A percentile compares a stretch with the other conserved stretches of the same genome.
These are phyloP conservation scores for Forsythia suspensa DNA, from an alignment of 257 asterid genomes.

Conservation along the genomic window DNA sequence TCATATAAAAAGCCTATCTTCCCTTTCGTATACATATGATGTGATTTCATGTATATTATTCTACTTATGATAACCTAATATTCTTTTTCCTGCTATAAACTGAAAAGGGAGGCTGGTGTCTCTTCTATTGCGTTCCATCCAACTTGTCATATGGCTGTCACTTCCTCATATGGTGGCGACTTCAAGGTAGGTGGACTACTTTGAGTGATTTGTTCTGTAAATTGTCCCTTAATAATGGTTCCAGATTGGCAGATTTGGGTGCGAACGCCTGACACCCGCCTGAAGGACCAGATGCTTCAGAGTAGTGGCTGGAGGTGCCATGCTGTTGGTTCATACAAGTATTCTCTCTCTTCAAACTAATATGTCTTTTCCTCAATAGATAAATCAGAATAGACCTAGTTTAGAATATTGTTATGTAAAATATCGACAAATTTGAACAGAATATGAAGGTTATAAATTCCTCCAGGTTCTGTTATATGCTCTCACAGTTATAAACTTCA, in stretches of 20 bases:
- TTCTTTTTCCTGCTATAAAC: conserved; percentile 16
- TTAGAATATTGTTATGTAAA: not conserved
- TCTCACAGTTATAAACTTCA: not conserved
- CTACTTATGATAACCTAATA: conserved; percentile 7
- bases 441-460: not conserved
- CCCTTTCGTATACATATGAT: not conserved
- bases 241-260: conserved; percentile 69
- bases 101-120: conserved; percentile 63
- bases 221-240: conserved; percentile 16
- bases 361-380: conserved; percentile 12
- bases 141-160: conserved; percentile 70
- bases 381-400: not conserved
- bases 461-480: conserved; percentile 1
- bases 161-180: conserved; percentile 82
- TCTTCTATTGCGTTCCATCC: conserved; percentile 85
- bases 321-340: conserved; percentile 98
- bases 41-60: not conserved
- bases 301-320: conserved; percentile 88
- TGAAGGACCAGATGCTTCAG: conserved; percentile 41
- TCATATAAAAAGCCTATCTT: not conserved
- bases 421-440: not conserved
- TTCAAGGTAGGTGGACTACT: conserved; percentile 60
- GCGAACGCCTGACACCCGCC: conserved; percentile 33
- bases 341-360: conserved; percentile 22
- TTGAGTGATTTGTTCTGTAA: conserved; percentile 14